phyloP scores from a whole-genome alignment of 164 flowering plant genomes.

The Vitis rupestris region DNA sequence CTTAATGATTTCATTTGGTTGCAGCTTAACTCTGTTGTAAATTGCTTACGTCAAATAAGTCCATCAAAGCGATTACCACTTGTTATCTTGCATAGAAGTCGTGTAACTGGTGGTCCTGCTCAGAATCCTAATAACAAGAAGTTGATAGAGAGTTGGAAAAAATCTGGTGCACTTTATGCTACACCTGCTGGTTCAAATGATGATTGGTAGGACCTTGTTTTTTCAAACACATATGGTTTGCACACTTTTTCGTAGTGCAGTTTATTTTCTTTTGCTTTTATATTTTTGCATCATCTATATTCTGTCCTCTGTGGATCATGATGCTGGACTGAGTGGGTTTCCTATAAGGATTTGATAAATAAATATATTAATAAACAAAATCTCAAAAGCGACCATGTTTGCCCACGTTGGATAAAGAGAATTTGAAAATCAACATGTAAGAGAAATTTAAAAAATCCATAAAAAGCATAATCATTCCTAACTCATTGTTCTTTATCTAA shows the following conservation, averaged over 20 bases:
- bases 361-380: too few species aligned
- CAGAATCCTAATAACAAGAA: slow-evolving; percentile 49
- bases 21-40: slow-evolving; percentile 70
- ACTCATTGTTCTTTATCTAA: too few species aligned
- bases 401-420: too few species aligned
- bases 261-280: neutral
- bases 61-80: slow-evolving; percentile 78
- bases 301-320: too few species aligned
- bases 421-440: too few species aligned
- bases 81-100: slow-evolving; percentile 65
- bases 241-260: neutral
- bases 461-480: too few species aligned
- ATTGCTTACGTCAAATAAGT: slow-evolving; percentile 48
- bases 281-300: too few species aligned
- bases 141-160: slow-evolving; percentile 66
- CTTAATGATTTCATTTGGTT: slow-evolving; percentile 17
- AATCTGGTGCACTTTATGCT: slow-evolving; percentile 70
- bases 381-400: too few species aligned
- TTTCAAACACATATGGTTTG: too few species aligned
- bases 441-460: too few species aligned
- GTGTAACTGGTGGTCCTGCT: slow-evolving; percentile 69
- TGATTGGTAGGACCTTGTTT: slow-evolving; percentile 61
- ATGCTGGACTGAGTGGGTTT: too few species aligned
- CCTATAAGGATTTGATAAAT: too few species aligned
- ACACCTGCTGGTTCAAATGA: slow-evolving; percentile 93